These are phyloP conservation scores for Sphaerulina vaccinii DNA, from an alignment of 2,329 filamentous ascomycete genomes.

Conservation along the genomic window DNA sequence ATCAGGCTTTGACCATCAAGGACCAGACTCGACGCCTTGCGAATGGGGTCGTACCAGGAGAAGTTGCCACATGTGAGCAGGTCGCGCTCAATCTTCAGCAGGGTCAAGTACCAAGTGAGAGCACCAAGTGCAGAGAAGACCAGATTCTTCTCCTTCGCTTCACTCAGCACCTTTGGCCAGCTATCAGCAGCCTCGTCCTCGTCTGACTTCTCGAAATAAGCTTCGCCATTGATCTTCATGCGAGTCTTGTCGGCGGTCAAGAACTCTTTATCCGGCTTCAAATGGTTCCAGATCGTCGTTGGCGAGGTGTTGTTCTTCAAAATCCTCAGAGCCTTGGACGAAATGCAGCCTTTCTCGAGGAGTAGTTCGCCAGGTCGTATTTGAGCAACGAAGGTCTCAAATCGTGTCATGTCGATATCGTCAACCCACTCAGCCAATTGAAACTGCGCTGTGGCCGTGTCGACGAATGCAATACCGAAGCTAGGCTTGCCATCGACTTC, in stretches of 20 bases:
- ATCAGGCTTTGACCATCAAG: slow-evolving; percentile 94
- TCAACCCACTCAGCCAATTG: slow-evolving; percentile 89
- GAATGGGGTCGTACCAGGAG: slow-evolving; percentile 86
- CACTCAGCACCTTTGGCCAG: slow-evolving; percentile 74
- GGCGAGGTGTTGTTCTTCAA: slow-evolving; percentile 93
- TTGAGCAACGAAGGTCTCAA: slow-evolving; percentile 95
- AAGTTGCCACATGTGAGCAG: slow-evolving; percentile 90
- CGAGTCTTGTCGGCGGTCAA: slow-evolving; percentile 81
- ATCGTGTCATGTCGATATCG: slow-evolving; percentile 89
- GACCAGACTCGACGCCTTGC: slow-evolving; percentile 82
- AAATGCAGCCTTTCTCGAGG: slow-evolving; percentile 77
- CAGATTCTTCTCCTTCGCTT: slow-evolving; percentile 73
- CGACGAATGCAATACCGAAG: slow-evolving; percentile 91
- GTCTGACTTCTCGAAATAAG: slow-evolving; percentile 68
- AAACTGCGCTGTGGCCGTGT: slow-evolving; percentile 94
- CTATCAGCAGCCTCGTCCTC: slow-evolving; percentile 57
- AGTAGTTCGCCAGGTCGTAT: slow-evolving; percentile 84
- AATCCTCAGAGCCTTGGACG: slow-evolving; percentile 85
- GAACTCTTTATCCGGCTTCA: slow-evolving; percentile 86
- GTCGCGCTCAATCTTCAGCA: slow-evolving; percentile 81
- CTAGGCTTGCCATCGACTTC: slow-evolving; percentile 70
- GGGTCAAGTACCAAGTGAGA: slow-evolving; percentile 78
- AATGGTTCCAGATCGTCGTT: slow-evolving; percentile 90
- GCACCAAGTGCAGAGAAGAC: slow-evolving; percentile 90
- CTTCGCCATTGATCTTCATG: slow-evolving; percentile 74